Evolutionary conservation across 257 asterid genomes (phyloP).

Genomic region (Solanum phureja): DNA sequence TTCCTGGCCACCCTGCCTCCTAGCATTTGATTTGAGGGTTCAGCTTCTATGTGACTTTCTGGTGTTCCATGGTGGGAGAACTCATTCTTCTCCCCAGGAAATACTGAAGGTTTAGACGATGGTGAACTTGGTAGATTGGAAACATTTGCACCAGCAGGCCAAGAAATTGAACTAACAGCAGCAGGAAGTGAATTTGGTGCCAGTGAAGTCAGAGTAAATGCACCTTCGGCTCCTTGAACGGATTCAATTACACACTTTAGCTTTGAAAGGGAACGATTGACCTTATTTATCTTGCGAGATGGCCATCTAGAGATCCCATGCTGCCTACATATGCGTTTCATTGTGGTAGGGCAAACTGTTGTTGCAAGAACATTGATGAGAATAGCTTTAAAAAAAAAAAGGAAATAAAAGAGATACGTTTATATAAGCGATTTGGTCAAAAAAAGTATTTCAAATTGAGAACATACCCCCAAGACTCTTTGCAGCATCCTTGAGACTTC

Average conservation of each 20-base stretch:
- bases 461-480: conserved; percentile 85
- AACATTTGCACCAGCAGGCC: conserved; percentile 48
- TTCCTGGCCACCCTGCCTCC: conserved; percentile 11
- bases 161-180: conserved; percentile 50
- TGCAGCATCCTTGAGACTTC: conserved; percentile 89
- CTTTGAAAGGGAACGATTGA: conserved; percentile 72
- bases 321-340: conserved; percentile 91
- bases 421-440: background rate
- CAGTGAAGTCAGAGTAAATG: conserved; percentile 59
- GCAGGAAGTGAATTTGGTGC: conserved; percentile 47
- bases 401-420: background rate
- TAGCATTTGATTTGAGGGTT: conserved; percentile 20
- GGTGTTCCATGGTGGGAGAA: conserved; percentile 6
- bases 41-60: conserved; percentile 25
- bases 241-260: conserved; percentile 79
- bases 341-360: conserved; percentile 90
- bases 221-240: conserved; percentile 79
- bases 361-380: conserved; percentile 7
- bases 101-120: conserved; percentile 30
- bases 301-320: conserved; percentile 97
- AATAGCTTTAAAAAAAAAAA: background rate
- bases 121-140: conserved; percentile 37
- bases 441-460: background rate
- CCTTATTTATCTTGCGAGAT: conserved; percentile 93
- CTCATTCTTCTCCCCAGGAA: conserved; percentile 37